Evolutionary conservation across 768 basidiomycete species (phyloP), one percentile per base, ranked within the genome.

Genomic region (Clitopilus passeckerianus): DNA sequence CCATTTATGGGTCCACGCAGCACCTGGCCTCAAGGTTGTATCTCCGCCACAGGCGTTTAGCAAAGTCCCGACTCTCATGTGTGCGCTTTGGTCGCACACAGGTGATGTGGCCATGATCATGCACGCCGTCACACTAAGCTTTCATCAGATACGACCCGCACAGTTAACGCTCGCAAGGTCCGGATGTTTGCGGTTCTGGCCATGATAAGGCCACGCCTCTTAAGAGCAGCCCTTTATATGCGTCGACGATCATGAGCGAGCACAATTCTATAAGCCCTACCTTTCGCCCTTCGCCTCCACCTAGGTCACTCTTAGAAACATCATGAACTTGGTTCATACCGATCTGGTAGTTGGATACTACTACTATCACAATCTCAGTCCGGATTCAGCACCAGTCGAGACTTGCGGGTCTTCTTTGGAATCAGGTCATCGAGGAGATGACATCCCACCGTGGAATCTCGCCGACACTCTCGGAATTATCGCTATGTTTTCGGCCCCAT

Each of bases 381-480:
- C 18, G 10, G 46, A 50, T 18, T 22, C 16, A 18, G 46, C 46
- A 20, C 20, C 46, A 18, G 46, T 5, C 2, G 46, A 50, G 46
- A 23, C 18, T 18, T 50, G 18, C n/a, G 18, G 18, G 5, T 18
- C 46, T 22, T 50, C 46, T n/a, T 5, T 50, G 10, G 15, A 50
- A 3, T 9, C 12, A 14, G 50, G 22, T 44, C 12, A 41, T 20
- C 30, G 14, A 12, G 34, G 34, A 23, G 30, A 56, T 30, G 53
- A 58, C 20, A 56, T 56, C 2, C 54, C 43, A 30, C 60, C 60
- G 27, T 61, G 60, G 60, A 61, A 56, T 12, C 15, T 56, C 27
- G 34, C 20, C 22, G 54, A 61, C 56, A 55, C 53, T 7, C 18
- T 61, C 15, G 57, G 60, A 54, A 52, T 53, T 35, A 18, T 58